A percentile compares a stretch with the other conserved stretches of the same genome.
Evolutionary conservation across 345 rosid genomes (phyloP).

Genomic region (Turnera subulata): DNA sequence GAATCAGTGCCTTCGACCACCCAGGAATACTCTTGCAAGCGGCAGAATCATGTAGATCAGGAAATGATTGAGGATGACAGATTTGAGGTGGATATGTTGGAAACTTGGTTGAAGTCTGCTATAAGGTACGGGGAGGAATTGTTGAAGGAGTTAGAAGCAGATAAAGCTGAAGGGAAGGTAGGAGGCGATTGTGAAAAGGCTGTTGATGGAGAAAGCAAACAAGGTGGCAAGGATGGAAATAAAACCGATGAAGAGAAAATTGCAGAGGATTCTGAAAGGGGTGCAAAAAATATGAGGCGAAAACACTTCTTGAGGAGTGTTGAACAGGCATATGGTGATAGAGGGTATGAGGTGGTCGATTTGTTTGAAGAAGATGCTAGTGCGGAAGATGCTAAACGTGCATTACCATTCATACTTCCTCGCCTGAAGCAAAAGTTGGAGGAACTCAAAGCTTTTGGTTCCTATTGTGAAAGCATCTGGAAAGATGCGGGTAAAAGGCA

Average conservation of each 20-base stretch:
- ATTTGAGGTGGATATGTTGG: slow-evolving; percentile 17
- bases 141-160: too few species aligned
- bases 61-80: slow-evolving; percentile 20
- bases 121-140: background rate
- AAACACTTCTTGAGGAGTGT: slow-evolving; percentile 11
- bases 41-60: background rate
- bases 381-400: too few species aligned
- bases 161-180: too few species aligned
- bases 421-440: slow-evolving; percentile 19
- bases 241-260: background rate
- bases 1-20: background rate
- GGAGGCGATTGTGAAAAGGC: too few species aligned
- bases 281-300: too few species aligned
- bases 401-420: slow-evolving; percentile 14
- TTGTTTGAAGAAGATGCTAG: background rate
- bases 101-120: slow-evolving; percentile 5
- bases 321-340: slow-evolving; percentile 20
- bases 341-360: slow-evolving; percentile 16
- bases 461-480: too few species aligned
- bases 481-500: too few species aligned
- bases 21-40: background rate
- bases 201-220: too few species aligned
- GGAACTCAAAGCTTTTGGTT: background rate
- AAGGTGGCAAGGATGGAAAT: background rate
- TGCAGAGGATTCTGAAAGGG: too few species aligned